Conservation (phyloP, 495 filamentous ascomycete genomes). For the Viridothelium virens region DNA sequence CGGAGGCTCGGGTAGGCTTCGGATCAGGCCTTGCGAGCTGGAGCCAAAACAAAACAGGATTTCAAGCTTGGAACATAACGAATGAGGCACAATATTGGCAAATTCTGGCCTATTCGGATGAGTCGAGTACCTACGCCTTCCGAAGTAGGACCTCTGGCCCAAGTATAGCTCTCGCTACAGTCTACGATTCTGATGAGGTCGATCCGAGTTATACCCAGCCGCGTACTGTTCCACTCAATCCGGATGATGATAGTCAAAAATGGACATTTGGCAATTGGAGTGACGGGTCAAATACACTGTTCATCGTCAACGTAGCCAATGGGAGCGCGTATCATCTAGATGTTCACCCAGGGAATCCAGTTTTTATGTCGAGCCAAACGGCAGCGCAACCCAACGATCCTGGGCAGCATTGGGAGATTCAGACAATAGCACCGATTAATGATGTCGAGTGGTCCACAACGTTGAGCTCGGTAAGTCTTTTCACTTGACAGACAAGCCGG, state of each 20-base stretch:
- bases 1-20: constrained; percentile 1
- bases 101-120: not conserved
- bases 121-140: not conserved
- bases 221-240: not conserved
- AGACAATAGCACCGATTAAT: not conserved
- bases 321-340: not conserved
- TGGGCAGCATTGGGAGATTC: constrained; percentile 8
- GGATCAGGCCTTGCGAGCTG: constrained; percentile 1
- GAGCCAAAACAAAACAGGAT: not conserved
- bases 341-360: constrained; percentile 5
- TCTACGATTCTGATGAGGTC: not conserved
- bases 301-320: constrained; percentile 3
- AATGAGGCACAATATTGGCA: not conserved
- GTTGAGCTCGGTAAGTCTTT: not conserved
- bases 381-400: not conserved
- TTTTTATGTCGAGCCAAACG: constrained; percentile 1
- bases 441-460: constrained; percentile 5
- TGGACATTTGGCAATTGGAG: constrained; percentile 7
- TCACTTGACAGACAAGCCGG: not conserved
- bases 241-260: constrained; percentile 6
- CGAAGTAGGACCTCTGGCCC: not conserved
- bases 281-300: not conserved
- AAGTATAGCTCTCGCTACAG: not conserved
- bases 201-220: constrained; percentile 4
- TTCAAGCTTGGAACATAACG: not conserved